Conservation (phyloP, 331 rosid species). For the Rhamnella rubrinervis region DNA sequence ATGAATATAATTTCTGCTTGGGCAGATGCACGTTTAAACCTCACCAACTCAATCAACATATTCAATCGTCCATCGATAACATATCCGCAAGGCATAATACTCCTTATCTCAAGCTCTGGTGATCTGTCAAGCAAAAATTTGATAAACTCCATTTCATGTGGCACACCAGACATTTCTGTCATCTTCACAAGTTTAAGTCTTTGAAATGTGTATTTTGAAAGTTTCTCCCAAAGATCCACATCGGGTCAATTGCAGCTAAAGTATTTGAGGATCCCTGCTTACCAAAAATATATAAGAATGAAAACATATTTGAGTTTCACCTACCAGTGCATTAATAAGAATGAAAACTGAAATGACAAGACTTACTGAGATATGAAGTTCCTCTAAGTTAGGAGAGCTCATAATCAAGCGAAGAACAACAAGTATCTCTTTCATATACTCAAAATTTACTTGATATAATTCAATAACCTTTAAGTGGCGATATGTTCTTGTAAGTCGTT, state of each 20-base stretch:
- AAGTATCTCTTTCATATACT: conserved; percentile 81
- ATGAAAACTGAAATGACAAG: neutral
- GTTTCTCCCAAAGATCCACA: conserved; percentile 70
- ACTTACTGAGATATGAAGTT: conserved; percentile 87
- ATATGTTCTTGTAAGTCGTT: conserved; percentile 47
- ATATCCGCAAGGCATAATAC: conserved; percentile 46
- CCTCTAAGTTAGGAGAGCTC: conserved; percentile 75
- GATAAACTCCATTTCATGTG: conserved; percentile 75
- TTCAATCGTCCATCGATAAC: conserved; percentile 45
- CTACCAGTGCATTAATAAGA: conserved; percentile 12
- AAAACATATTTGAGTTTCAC: neutral
- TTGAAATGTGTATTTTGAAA: conserved; percentile 38
- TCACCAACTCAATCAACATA: conserved; percentile 68
- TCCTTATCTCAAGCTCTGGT: conserved; percentile 68
- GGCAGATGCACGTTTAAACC: conserved; percentile 74
- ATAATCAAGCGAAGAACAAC: conserved; percentile 81
- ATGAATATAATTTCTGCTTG: conserved; percentile 57
- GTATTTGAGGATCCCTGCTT: conserved; percentile 65
- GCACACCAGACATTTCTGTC: conserved; percentile 70
- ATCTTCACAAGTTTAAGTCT: conserved; percentile 64
- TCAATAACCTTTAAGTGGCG: conserved; percentile 60
- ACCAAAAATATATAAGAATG: conserved; percentile 11
- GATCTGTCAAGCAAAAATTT: conserved; percentile 67
- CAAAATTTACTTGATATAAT: conserved; percentile 86
- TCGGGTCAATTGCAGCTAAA: conserved; percentile 44